Evolutionary conservation across 2,329 filamentous ascomycete species (phyloP).

Genomic region (Arthrobotrys musiformis): DNA sequence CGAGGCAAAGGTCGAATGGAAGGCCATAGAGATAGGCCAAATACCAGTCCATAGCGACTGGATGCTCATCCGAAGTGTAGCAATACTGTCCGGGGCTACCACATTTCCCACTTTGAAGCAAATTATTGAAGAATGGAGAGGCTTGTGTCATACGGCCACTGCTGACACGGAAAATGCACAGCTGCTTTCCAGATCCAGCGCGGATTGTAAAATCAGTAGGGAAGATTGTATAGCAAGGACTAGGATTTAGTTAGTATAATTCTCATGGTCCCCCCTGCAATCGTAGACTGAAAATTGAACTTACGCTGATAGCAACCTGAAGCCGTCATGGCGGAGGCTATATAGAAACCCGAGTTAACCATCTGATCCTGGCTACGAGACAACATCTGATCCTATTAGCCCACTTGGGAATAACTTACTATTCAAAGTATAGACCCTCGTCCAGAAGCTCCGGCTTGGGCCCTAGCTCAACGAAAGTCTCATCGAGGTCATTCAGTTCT

Average conservation of each 20-base stretch:
- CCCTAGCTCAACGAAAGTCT: neutral
- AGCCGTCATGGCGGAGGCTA: neutral
- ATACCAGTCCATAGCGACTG: conserved; percentile 12
- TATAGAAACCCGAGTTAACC: neutral
- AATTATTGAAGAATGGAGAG: neutral
- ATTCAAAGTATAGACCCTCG: neutral
- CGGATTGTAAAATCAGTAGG: conserved; percentile 17
- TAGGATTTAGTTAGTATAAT: neutral
- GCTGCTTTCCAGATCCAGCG: neutral
- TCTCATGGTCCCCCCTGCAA: no score
- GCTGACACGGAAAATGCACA: conserved; percentile 6
- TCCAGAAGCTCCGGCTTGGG: neutral
- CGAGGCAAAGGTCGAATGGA: conserved; percentile 2
- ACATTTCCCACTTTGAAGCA: neutral
- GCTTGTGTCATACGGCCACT: neutral
- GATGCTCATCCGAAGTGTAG: neutral
- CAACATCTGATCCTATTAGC: neutral
- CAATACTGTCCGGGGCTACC: neutral
- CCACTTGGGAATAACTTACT: neutral
- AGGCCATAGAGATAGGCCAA: conserved; percentile 33
- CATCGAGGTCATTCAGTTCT: neutral
- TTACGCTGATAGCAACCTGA: conserved; percentile 3
- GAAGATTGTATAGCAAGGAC: neutral
- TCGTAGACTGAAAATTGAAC: no score
- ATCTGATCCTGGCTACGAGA: no score